Evolutionary conservation across 1,284 basidiomycete genomes (phyloP).

Genomic region (Chondrostereum purpureum): DNA sequence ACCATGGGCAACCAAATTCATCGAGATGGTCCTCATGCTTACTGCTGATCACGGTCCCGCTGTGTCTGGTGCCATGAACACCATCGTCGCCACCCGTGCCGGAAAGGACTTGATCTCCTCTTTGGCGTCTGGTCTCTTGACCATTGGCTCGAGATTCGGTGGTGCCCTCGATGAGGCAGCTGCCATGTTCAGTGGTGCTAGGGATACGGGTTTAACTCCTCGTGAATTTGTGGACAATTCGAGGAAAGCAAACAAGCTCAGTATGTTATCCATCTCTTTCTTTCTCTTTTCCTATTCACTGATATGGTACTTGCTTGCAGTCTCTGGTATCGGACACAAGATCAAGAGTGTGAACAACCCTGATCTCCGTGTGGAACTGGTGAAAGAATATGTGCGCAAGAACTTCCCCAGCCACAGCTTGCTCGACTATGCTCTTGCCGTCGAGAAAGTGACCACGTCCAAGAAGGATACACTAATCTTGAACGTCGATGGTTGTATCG

Average conservation of each 20-base stretch:
- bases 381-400: slow-evolving; percentile 95
- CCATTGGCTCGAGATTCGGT: slow-evolving; percentile 95
- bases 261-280: slow-evolving; percentile 36
- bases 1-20: slow-evolving; percentile 87
- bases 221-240: slow-evolving; percentile 97
- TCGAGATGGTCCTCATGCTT: slow-evolving; percentile 99
- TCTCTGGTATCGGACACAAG: slow-evolving; percentile 99
- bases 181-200: slow-evolving; percentile 88
- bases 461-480: slow-evolving; percentile 90
- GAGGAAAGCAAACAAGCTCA: slow-evolving; percentile 94
- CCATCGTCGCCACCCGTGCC: slow-evolving; percentile 96
- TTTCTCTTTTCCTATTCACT: slow-evolving; percentile 2
- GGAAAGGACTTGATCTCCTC: slow-evolving; percentile 99
- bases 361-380: slow-evolving; percentile 93
- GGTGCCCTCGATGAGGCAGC: slow-evolving; percentile 99
- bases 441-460: slow-evolving; percentile 95
- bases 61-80: slow-evolving; percentile 97
- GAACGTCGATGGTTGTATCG: slow-evolving; percentile 72
- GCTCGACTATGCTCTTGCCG: slow-evolving; percentile 97
- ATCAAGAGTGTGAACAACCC: slow-evolving; percentile 99
- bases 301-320: slow-evolving; percentile 26
- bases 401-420: slow-evolving; percentile 92
- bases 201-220: slow-evolving; percentile 88
- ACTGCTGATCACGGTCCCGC: slow-evolving; percentile 99
- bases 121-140: slow-evolving; percentile 92